Evolutionary conservation across 441 rosid species (phyloP), one percentile per base, ranked within the genome.

Genomic region (Corymbia citriodora): DNA sequence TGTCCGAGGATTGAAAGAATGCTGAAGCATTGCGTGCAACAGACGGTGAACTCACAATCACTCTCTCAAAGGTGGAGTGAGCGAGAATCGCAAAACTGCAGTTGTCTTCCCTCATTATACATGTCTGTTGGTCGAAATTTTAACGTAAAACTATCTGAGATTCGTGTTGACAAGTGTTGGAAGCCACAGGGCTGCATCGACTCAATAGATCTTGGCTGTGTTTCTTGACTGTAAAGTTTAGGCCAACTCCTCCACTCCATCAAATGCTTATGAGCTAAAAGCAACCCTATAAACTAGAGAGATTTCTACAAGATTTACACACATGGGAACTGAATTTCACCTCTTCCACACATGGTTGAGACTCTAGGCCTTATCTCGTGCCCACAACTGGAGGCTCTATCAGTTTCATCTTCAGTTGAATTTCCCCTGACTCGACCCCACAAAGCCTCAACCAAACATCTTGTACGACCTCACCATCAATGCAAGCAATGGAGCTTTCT

Each of bases 371-470:
- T 79, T 87, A 90, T 74, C 87, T 70, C 19, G 16, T 65, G 86
- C 91, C 87, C 48, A 87, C 90, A 85, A 68, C 93, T 40, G 94
- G 90, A 87, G 92, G 91, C 90, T 92, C 95, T 45, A 94, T 94
- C 91, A 98, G 91, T 93, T 95, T 95, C 85, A 98, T 90, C 94
- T 95, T 97, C 45, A 98, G 93, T 91, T 97, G 97, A 87, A 97
- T 96, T 94, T 98, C 99, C 91, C 99, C 99, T 1, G 99, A 97
- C 93, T 98, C 97, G 2, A 98, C 99, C 10, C 90, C 97, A 7
- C 95, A 91, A 45, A 98, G 97, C 94, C 95, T 96, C 91, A 98
- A 93, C 98, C 98, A 97, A 87, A 94, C 99, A 87, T 95, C 95
- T 91, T 97, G 99, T 92, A 97, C 96, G 40, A 98, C 97, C 92